These are phyloP conservation scores for Arthrobotrys sphaeroides DNA, from an alignment of 2,329 filamentous ascomycete genomes.

Conservation along the genomic window DNA sequence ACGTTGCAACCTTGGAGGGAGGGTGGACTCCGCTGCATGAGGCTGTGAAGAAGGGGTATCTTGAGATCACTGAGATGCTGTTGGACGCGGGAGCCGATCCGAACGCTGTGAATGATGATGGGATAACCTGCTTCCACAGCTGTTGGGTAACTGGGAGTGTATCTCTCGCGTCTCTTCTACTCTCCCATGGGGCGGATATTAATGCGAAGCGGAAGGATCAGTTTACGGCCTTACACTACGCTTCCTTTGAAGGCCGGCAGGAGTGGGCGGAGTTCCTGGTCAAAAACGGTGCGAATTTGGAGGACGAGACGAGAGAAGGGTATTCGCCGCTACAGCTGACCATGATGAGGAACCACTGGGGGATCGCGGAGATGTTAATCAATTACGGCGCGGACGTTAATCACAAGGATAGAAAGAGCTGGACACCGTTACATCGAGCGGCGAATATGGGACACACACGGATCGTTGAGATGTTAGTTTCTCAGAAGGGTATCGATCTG, in stretches of 20 bases:
- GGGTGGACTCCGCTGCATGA: slow-evolving; percentile 38
- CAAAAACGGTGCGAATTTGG: slow-evolving; percentile 37
- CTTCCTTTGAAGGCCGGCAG: slow-evolving; percentile 22
- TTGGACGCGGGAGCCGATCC: slow-evolving; percentile 29
- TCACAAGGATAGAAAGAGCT: slow-evolving; percentile 33
- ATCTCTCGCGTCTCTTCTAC: slow-evolving; percentile 25
- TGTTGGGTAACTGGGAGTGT: slow-evolving; percentile 32
- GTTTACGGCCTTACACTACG: slow-evolving; percentile 35
- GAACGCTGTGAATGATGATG: slow-evolving; percentile 22
- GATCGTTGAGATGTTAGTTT: slow-evolving; percentile 45
- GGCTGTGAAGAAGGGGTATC: slow-evolving; percentile 23
- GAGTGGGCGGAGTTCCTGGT: slow-evolving; percentile 44
- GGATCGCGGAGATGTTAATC: slow-evolving; percentile 26
- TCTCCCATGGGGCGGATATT: slow-evolving; percentile 30
- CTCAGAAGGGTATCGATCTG: slow-evolving; percentile 27
- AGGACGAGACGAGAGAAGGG: slow-evolving; percentile 40
- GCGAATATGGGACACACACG: slow-evolving; percentile 9
- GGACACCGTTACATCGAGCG: slow-evolving; percentile 40
- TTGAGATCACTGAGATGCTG: slow-evolving; percentile 36
- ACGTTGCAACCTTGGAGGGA: slow-evolving; percentile 5
- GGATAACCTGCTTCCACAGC: slow-evolving; percentile 27
- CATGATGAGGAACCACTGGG: slow-evolving; percentile 30
- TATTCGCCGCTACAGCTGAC: slow-evolving; percentile 24
- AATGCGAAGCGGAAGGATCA: slow-evolving; percentile 38
- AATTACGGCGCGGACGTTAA: slow-evolving; percentile 36